Percentiles rank a stretch among this genome's conserved stretches.
These are phyloP conservation scores for Volutella citrinella DNA, from an alignment of 2,329 filamentous ascomycete genomes.

Conservation along the genomic window DNA sequence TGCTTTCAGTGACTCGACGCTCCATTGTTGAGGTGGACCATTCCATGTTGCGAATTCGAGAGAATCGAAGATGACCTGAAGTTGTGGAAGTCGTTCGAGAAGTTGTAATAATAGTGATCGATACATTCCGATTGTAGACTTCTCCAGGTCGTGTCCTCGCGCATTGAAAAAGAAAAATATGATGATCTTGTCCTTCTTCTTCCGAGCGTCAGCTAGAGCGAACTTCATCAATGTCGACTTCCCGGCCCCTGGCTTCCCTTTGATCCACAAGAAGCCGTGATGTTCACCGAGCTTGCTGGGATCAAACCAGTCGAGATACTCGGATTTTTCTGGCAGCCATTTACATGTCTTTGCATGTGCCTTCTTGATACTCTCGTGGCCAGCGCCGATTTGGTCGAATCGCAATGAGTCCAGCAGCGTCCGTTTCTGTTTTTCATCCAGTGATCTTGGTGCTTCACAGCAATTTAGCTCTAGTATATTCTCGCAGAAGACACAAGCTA, in stretches of 20 bases:
- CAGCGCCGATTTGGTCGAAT: constrained; percentile 11
- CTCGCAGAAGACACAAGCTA: not conserved
- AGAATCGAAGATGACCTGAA: no score
- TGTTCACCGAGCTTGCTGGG: not conserved
- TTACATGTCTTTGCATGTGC: constrained; percentile 11
- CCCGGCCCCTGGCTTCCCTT: constrained; percentile 41
- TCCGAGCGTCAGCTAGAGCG: no score
- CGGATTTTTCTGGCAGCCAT: constrained; percentile 6
- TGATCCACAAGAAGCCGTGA: constrained; percentile 43
- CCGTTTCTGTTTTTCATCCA: constrained; percentile 1
- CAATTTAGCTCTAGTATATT: not conserved
- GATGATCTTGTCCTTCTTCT: constrained; percentile 9
- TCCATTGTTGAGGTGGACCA: constrained; percentile 1
- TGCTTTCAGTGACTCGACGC: constrained; percentile 3
- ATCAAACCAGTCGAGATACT: constrained; percentile 10
- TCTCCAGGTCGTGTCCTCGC: no score
- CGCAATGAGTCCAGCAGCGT: constrained; percentile 4
- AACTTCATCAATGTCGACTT: constrained; percentile 49
- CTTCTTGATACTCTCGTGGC: constrained; percentile 3
- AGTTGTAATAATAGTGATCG: no score
- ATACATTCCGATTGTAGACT: no score
- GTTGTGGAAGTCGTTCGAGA: no score
- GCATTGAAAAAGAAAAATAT: no score
- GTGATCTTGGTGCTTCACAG: constrained; percentile 1
- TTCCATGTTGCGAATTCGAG: no score